Evolutionary conservation across 2,329 filamentous ascomycete genomes (phyloP).

Genomic region (Pseudogymnoascus sp.): DNA sequence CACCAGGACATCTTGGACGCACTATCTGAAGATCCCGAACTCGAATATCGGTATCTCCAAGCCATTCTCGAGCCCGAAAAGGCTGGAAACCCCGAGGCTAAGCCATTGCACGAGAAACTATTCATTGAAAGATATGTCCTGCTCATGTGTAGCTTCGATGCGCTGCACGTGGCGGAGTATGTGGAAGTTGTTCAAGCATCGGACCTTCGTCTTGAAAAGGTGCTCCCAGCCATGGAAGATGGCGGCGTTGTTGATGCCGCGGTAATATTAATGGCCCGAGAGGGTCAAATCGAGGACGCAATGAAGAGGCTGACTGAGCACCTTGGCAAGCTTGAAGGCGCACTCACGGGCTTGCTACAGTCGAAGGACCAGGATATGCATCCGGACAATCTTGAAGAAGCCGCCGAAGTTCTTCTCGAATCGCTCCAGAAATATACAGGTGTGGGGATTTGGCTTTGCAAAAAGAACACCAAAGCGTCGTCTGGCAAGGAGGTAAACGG

Average conservation of each 20-base stretch:
- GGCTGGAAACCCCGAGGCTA: slow-evolving; percentile 31
- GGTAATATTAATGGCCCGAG: slow-evolving; percentile 80
- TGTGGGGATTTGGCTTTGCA: slow-evolving; percentile 93
- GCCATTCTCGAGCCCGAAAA: slow-evolving; percentile 62
- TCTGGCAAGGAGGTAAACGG: not conserved
- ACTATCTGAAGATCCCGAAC: slow-evolving; percentile 45
- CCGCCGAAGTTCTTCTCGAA: slow-evolving; percentile 65
- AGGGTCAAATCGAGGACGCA: slow-evolving; percentile 74
- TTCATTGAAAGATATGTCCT: slow-evolving; percentile 81
- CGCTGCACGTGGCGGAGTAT: slow-evolving; percentile 77
- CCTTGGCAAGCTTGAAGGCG: slow-evolving; percentile 69
- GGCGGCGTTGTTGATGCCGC: slow-evolving; percentile 88
- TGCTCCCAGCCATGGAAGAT: slow-evolving; percentile 82
- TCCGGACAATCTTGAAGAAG: slow-evolving; percentile 48
- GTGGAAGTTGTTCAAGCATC: slow-evolving; percentile 68
- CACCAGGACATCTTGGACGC: slow-evolving; percentile 48
- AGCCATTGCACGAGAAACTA: slow-evolving; percentile 40
- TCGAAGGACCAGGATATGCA: slow-evolving; percentile 51
- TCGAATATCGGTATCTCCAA: slow-evolving; percentile 59
- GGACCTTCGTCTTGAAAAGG: slow-evolving; percentile 68
- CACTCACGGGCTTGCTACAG: slow-evolving; percentile 66
- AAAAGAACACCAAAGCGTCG: slow-evolving; percentile 66
- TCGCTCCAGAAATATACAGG: slow-evolving; percentile 82
- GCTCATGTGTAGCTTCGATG: slow-evolving; percentile 82
- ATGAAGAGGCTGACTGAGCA: slow-evolving; percentile 83